Percentiles rank a stretch among this genome's conserved stretches.
phyloP scores from a whole-genome alignment of 306 rosid species.

The Urtica urens region DNA sequence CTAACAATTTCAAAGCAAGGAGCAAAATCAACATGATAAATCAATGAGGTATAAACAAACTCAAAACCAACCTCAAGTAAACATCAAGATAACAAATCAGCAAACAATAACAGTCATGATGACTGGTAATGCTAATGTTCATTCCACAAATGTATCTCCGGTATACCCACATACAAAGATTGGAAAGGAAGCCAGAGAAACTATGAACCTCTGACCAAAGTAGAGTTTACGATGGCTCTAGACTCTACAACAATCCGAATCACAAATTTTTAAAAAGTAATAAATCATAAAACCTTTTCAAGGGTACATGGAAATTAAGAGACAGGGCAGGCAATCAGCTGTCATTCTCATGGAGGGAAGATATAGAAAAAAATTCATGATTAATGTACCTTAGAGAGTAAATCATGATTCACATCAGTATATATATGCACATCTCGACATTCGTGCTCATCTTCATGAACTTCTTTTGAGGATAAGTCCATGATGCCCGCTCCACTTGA shows the following conservation, averaged over 20 bases:
- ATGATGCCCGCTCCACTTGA: constrained; percentile 22
- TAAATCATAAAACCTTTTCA: background rate
- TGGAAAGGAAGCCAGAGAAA: background rate
- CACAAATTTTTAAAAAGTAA: background rate
- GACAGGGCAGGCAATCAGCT: background rate
- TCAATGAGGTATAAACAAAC: too few relatives aligned
- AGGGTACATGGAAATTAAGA: background rate
- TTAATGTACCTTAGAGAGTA: constrained; percentile 31
- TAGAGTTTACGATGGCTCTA: background rate
- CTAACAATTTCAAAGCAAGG: background rate
- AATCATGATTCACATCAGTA: constrained; percentile 26
- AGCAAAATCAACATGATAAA: background rate
- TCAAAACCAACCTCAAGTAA: background rate
- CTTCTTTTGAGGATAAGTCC: constrained; percentile 31
- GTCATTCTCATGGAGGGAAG: background rate
- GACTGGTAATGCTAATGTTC: background rate
- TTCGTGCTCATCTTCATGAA: constrained; percentile 39
- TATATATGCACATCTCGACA: constrained; percentile 45
- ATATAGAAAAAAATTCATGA: background rate
- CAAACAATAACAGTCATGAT: too few relatives aligned
- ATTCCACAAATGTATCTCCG: too few relatives aligned
- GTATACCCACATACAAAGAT: too few relatives aligned
- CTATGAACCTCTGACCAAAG: background rate
- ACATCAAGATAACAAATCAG: too few relatives aligned
- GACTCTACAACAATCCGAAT: background rate